Evolutionary conservation across 768 basidiomycete genomes (phyloP).

Genomic region (Albatrellus ellisii): DNA sequence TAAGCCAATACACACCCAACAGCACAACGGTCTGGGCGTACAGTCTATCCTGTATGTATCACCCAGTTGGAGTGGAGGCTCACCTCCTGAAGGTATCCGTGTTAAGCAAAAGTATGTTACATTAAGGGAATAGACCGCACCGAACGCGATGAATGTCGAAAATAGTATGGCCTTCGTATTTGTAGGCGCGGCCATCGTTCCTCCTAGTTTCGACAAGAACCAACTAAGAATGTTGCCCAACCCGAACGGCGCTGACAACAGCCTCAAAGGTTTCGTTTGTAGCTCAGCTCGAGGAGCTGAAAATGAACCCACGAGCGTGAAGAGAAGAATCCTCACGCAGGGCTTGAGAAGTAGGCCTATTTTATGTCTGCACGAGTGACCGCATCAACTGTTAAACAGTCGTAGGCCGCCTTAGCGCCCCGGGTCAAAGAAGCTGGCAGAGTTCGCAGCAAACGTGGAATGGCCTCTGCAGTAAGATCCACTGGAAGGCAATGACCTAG

Average conservation of each 20-base stretch:
- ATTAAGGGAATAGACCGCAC: constrained; percentile 19
- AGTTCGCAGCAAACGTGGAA: too few relatives aligned
- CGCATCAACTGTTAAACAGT: too few relatives aligned
- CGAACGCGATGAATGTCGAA: constrained; percentile 63
- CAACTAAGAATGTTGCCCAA: not conserved
- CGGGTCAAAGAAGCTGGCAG: too few relatives aligned
- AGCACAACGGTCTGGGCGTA: not conserved
- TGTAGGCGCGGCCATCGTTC: constrained; percentile 29
- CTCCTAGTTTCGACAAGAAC: not conserved
- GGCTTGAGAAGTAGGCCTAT: not conserved
- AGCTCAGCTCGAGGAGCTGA: too few relatives aligned
- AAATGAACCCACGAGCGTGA: too few relatives aligned
- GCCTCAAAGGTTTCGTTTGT: too few relatives aligned
- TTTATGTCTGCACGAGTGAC: too few relatives aligned
- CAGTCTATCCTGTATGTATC: not conserved
- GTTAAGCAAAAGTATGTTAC: not conserved
- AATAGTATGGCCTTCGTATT: constrained; percentile 50
- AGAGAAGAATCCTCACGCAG: too few relatives aligned
- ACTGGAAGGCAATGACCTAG: too few relatives aligned
- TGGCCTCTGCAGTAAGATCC: too few relatives aligned
- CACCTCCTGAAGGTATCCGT: not conserved
- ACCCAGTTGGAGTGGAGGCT: not conserved
- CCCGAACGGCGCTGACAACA: too few relatives aligned
- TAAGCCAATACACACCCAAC: not conserved
- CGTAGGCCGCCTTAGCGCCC: too few relatives aligned